Evolutionary conservation across 345 rosid species (phyloP).

Genomic region (Dipteronia dyeriana): DNA sequence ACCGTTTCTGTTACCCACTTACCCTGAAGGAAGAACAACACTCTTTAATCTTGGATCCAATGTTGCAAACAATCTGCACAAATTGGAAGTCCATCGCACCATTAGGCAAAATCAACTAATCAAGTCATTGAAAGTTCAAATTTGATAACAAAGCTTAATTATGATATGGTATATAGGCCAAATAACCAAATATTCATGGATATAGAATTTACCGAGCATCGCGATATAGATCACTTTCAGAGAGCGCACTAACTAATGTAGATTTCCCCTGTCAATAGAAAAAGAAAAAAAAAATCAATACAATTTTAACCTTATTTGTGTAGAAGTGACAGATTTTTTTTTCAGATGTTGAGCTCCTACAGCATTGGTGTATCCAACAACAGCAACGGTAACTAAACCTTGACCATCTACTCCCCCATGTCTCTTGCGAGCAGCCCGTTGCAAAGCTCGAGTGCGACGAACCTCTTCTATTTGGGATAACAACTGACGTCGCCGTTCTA

Average conservation of each 20-base stretch:
- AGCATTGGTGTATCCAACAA: slow-evolving; percentile 98
- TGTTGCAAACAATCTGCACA: slow-evolving; percentile 78
- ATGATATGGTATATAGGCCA: slow-evolving; percentile 6
- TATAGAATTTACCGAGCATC: slow-evolving; percentile 64
- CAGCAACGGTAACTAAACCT: slow-evolving; percentile 75
- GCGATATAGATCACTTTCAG: slow-evolving; percentile 72
- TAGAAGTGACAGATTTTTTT: background rate
- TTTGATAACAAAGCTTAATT: slow-evolving; percentile 3
- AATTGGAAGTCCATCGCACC: slow-evolving; percentile 15
- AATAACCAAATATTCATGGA: slow-evolving; percentile 19
- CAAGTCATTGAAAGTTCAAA: slow-evolving; percentile 4
- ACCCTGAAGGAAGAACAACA: slow-evolving; percentile 78
- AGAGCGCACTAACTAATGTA: slow-evolving; percentile 70
- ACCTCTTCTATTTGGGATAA: slow-evolving; percentile 79
- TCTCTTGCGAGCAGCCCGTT: slow-evolving; percentile 79
- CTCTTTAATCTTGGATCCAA: slow-evolving; percentile 77
- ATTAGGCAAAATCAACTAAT: slow-evolving; percentile 14
- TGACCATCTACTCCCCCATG: slow-evolving; percentile 49
- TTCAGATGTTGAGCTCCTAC: slow-evolving; percentile 49
- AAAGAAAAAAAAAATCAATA: background rate
- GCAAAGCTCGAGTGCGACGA: slow-evolving; percentile 80
- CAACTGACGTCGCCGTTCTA: slow-evolving; percentile 63
- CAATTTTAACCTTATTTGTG: slow-evolving; percentile 3
- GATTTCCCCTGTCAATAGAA: slow-evolving; percentile 74
- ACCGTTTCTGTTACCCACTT: slow-evolving; percentile 52